Evolutionary conservation across 192 early-diverging fungal genomes (phyloP).

Genomic region (Coemansia sp.): DNA sequence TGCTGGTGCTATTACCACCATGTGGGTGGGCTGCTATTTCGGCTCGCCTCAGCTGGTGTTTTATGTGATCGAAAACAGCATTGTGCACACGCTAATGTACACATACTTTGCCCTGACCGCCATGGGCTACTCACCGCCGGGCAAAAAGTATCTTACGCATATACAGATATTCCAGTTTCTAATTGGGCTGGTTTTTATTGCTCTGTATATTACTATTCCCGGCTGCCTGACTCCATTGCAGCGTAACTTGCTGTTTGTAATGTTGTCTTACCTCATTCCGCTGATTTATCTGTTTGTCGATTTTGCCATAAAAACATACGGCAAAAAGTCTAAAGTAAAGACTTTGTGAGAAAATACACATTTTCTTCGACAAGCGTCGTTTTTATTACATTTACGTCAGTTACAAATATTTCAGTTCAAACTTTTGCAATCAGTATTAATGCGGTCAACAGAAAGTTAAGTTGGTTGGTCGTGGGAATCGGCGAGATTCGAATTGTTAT

Average conservation of each 20-base stretch:
- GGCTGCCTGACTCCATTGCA: constrained; percentile 61
- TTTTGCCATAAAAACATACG: constrained; percentile 76
- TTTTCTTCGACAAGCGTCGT: too few species aligned
- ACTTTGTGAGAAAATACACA: constrained; percentile 5
- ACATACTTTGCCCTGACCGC: constrained; percentile 75
- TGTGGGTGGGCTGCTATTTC: constrained; percentile 83
- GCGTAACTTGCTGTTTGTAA: constrained; percentile 63
- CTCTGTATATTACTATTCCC: constrained; percentile 66
- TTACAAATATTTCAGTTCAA: too few species aligned
- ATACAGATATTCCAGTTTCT: constrained; percentile 88
- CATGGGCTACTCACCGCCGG: constrained; percentile 71
- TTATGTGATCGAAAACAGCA: constrained; percentile 75
- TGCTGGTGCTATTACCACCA: constrained; percentile 83
- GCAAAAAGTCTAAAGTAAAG: constrained; percentile 44
- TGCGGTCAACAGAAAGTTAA: too few species aligned
- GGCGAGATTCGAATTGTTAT: background rate
- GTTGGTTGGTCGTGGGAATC: too few species aligned
- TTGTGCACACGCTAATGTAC: constrained; percentile 90
- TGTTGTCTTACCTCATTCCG: constrained; percentile 72
- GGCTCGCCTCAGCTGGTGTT: constrained; percentile 80
- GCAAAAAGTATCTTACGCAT: constrained; percentile 77
- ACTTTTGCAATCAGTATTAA: too few species aligned
- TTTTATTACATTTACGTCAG: too few species aligned
- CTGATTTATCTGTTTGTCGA: constrained; percentile 80
- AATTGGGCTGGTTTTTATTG: constrained; percentile 66